These are phyloP conservation scores for Casuarina cunninghamiana DNA, from an alignment of 306 rosid species.

Conservation along the genomic window DNA sequence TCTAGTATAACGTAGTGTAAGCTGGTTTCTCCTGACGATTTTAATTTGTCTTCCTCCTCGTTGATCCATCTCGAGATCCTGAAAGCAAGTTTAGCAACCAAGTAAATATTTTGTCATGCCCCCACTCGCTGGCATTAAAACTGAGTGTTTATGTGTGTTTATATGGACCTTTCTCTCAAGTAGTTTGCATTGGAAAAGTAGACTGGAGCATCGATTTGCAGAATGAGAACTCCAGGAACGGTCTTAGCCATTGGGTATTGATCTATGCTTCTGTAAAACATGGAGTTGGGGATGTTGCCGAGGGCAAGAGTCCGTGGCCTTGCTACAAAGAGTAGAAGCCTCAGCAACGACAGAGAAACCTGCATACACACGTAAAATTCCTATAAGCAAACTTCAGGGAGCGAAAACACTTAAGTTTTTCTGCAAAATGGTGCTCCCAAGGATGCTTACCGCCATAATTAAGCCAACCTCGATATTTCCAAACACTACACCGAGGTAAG, in stretches of 20 bases:
- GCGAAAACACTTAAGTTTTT: background rate
- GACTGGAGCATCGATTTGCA: conserved; percentile 72
- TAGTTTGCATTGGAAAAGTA: conserved; percentile 83
- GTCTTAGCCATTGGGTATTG: conserved; percentile 68
- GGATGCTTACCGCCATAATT: conserved; percentile 66
- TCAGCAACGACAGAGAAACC: conserved; percentile 68
- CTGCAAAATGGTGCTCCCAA: background rate
- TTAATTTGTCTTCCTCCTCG: conserved; percentile 85
- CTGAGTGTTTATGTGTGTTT: background rate
- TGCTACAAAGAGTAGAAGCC: conserved; percentile 64
- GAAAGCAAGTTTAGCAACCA: conserved; percentile 14
- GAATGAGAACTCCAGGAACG: conserved; percentile 75
- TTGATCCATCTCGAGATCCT: conserved; percentile 93
- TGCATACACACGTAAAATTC: conserved; percentile 24
- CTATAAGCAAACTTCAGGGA: background rate
- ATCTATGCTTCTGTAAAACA: conserved; percentile 67
- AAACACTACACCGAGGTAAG: conserved; percentile 78
- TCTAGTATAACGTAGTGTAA: conserved; percentile 76
- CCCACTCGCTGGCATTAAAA: background rate
- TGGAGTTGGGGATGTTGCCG: conserved; percentile 75
- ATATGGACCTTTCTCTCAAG: conserved; percentile 71
- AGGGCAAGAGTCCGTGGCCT: conserved; percentile 70
- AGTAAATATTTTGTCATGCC: background rate
- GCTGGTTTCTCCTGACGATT: conserved; percentile 60
- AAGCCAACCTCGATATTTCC: conserved; percentile 76